Evolutionary conservation across 768 basidiomycete species (phyloP).

Genomic region (Agaricus blazei): DNA sequence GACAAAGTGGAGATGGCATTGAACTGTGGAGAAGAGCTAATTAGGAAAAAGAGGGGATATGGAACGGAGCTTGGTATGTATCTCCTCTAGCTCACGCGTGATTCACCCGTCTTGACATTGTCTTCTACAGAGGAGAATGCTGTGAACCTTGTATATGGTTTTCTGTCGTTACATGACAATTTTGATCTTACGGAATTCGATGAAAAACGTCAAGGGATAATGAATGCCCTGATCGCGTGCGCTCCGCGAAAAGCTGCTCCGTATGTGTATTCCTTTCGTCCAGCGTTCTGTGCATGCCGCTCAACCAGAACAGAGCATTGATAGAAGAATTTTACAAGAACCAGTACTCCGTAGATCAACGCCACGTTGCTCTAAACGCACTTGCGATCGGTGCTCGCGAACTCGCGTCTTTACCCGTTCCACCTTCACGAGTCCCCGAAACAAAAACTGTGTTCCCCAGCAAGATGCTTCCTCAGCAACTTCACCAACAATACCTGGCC

Average conservation of each 20-base stretch:
- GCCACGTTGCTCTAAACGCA: conserved; percentile 80
- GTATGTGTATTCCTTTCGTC: conserved; percentile 46
- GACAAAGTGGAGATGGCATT: conserved; percentile 80
- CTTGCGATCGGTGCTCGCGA: conserved; percentile 85
- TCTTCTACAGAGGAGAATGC: conserved; percentile 76
- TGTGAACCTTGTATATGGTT: conserved; percentile 67
- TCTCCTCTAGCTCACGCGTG: not conserved
- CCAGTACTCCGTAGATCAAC: conserved; percentile 85
- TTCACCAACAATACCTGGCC: conserved; percentile 67
- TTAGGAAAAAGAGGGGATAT: conserved; percentile 77
- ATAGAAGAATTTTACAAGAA: conserved; percentile 93
- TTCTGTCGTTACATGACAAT: conserved; percentile 75
- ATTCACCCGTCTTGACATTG: not conserved
- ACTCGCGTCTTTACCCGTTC: conserved; percentile 47
- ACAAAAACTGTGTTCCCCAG: conserved; percentile 64
- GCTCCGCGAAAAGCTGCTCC: conserved; percentile 74
- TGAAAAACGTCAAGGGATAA: conserved; percentile 63
- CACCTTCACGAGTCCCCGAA: conserved; percentile 24
- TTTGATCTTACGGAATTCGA: conserved; percentile 82
- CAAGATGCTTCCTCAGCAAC: conserved; percentile 64
- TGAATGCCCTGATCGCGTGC: conserved; percentile 78
- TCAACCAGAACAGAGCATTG: conserved; percentile 47
- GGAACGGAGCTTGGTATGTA: conserved; percentile 84
- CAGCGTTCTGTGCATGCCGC: not conserved
- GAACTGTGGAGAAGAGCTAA: conserved; percentile 72